Evolutionary conservation across 1,139 yeast species (phyloP).

Genomic region (Saccharomyces hybrid): DNA sequence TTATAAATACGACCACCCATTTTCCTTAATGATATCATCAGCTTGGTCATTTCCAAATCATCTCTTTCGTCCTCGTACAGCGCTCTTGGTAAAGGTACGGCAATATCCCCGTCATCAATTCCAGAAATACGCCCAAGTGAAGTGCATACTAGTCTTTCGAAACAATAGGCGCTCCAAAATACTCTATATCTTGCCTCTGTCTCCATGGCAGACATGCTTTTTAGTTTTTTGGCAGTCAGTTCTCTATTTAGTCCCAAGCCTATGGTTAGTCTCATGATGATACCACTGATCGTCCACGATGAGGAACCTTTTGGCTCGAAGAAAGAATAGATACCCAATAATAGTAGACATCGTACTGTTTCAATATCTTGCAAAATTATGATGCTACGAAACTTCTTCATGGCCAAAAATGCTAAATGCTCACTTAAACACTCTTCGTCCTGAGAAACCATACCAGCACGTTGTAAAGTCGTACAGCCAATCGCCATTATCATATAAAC

Average conservation of each 20-base stretch:
- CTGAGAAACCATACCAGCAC: slow-evolving; percentile 34
- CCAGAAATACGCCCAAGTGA: slow-evolving; percentile 40
- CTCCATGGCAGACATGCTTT: slow-evolving; percentile 28
- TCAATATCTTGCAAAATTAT: slow-evolving; percentile 33
- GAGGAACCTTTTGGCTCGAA: slow-evolving; percentile 39
- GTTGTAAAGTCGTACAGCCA: slow-evolving; percentile 41
- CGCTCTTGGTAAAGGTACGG: slow-evolving; percentile 37
- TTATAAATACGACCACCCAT: slow-evolving; percentile 39
- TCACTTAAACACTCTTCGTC: slow-evolving; percentile 33
- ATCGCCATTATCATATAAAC: slow-evolving; percentile 42
- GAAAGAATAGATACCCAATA: slow-evolving; percentile 40
- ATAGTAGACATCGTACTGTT: slow-evolving; percentile 35
- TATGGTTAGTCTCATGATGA: slow-evolving; percentile 37
- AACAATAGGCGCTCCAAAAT: slow-evolving; percentile 45
- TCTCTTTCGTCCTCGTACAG: slow-evolving; percentile 35
- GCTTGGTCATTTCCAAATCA: slow-evolving; percentile 36
- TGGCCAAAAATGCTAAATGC: slow-evolving; percentile 33
- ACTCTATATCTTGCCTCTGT: slow-evolving; percentile 38
- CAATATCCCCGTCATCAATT: slow-evolving; percentile 41
- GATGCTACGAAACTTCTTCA: slow-evolving; percentile 32
- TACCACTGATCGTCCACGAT: slow-evolving; percentile 44
- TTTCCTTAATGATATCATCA: slow-evolving; percentile 36
- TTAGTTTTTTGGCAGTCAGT: slow-evolving; percentile 25
- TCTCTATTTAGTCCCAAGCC: slow-evolving; percentile 40
- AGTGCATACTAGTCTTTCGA: slow-evolving; percentile 40